Conservation (phyloP, 306 rosid species). For the Acacia acuminata region DNA sequence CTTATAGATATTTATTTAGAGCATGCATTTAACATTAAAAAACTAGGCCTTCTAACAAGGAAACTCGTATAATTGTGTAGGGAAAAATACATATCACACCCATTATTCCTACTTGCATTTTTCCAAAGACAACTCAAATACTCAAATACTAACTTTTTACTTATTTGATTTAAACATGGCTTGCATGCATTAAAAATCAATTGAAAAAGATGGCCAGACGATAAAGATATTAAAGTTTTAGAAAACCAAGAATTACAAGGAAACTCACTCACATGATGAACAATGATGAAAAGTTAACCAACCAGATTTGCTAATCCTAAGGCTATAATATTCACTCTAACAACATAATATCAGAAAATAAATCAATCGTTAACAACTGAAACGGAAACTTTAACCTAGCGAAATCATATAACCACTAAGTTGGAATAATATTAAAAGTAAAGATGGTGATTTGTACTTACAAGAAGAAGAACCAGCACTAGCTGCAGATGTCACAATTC, state of each 20-base stretch:
- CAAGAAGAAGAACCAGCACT: slow-evolving; percentile 69
- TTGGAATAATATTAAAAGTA: slow-evolving; percentile 1
- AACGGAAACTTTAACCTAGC: background rate
- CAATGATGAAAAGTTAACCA: slow-evolving; percentile 49
- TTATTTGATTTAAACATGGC: too few species aligned
- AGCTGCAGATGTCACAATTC: slow-evolving; percentile 81
- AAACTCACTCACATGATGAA: slow-evolving; percentile 47
- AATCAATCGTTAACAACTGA: background rate
- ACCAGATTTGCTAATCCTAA: slow-evolving; percentile 53
- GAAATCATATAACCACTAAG: background rate
- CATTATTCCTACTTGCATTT: too few species aligned
- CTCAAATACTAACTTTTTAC: too few species aligned
- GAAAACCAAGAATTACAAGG: slow-evolving; percentile 8
- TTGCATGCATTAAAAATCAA: background rate
- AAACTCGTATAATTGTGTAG: too few species aligned
- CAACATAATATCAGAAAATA: slow-evolving; percentile 21
- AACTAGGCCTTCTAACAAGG: too few species aligned
- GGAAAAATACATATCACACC: too few species aligned
- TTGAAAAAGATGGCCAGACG: background rate
- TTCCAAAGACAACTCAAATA: too few species aligned
- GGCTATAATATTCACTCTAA: slow-evolving; percentile 44
- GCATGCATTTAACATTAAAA: too few species aligned
- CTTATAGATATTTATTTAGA: too few species aligned
- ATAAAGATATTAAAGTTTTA: background rate
- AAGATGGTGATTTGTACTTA: slow-evolving; percentile 30